phyloP scores from a whole-genome alignment of 148 eudicot genomes.

The Spergularia bocconei region DNA sequence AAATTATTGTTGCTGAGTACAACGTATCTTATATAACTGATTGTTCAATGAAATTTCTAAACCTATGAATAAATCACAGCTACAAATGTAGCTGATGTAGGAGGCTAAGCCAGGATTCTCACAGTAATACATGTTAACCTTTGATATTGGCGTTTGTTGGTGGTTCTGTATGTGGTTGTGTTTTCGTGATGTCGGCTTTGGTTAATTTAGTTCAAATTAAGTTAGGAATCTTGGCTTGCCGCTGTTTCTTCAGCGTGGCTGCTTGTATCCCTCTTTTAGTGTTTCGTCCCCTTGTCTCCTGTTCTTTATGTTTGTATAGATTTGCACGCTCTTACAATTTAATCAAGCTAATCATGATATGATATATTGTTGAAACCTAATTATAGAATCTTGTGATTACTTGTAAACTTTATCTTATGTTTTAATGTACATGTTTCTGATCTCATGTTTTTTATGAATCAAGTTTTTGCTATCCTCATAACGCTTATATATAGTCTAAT shows the following conservation, averaged over 20 bases:
- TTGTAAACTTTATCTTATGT: too few relatives aligned
- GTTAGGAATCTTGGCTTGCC: conserved; percentile 28
- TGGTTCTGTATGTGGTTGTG: conserved; percentile 30
- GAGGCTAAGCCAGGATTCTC: neutral
- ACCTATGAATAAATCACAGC: too few relatives aligned
- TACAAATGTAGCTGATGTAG: too few relatives aligned
- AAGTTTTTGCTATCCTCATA: neutral
- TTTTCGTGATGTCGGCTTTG: conserved; percentile 30
- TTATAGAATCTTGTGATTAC: too few relatives aligned
- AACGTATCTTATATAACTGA: too few relatives aligned
- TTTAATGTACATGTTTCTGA: too few relatives aligned
- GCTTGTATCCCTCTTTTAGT: neutral
- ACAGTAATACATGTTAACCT: conserved; percentile 20
- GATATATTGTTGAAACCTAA: too few relatives aligned
- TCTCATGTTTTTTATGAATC: neutral
- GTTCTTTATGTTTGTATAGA: too few relatives aligned
- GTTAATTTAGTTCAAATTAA: conserved; percentile 32
- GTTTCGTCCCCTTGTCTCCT: too few relatives aligned
- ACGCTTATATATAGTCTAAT: neutral
- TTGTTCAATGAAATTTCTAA: too few relatives aligned
- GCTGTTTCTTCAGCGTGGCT: conserved; percentile 15
- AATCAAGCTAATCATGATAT: neutral
- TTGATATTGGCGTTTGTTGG: conserved; percentile 20
- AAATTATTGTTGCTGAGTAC: too few relatives aligned
- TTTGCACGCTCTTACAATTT: conserved; percentile 30